Conservation (phyloP, 139 green algal genomes). For the Ulvella scutata region DNA sequence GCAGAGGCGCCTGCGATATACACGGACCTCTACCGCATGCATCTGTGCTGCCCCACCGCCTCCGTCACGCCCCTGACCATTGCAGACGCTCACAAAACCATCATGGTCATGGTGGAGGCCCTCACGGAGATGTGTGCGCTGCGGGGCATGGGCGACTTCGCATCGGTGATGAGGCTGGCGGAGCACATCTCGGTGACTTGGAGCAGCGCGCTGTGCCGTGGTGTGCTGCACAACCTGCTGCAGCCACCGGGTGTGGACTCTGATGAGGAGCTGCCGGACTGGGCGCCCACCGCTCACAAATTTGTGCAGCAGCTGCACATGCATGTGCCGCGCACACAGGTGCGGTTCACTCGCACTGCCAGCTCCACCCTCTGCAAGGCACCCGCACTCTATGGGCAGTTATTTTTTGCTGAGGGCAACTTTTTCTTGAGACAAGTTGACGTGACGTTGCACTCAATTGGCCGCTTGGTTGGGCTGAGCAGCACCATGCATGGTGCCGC, state of each 20-base stretch:
- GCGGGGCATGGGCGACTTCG: neutral
- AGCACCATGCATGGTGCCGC: too few species aligned
- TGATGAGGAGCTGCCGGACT: neutral
- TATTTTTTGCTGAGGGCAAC: too few species aligned
- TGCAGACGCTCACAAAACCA: neutral
- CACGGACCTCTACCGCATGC: neutral
- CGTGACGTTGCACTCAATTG: too few species aligned
- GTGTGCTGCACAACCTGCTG: neutral
- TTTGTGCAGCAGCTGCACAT: conserved; percentile 1
- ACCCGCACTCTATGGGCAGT: too few species aligned
- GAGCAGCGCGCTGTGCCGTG: neutral
- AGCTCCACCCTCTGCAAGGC: too few species aligned
- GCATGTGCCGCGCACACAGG: too few species aligned
- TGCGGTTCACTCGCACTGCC: too few species aligned
- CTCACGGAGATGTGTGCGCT: neutral
- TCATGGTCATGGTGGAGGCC: neutral
- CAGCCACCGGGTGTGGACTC: neutral
- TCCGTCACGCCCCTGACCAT: neutral
- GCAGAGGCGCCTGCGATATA: neutral
- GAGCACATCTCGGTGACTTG: neutral
- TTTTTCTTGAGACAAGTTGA: too few species aligned
- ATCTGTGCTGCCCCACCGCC: neutral
- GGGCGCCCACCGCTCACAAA: neutral
- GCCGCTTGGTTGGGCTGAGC: too few species aligned
- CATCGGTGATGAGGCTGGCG: neutral